These are phyloP conservation scores for Apiospora saccharicola DNA, from an alignment of 2,329 filamentous ascomycete genomes.

Conservation along the genomic window DNA sequence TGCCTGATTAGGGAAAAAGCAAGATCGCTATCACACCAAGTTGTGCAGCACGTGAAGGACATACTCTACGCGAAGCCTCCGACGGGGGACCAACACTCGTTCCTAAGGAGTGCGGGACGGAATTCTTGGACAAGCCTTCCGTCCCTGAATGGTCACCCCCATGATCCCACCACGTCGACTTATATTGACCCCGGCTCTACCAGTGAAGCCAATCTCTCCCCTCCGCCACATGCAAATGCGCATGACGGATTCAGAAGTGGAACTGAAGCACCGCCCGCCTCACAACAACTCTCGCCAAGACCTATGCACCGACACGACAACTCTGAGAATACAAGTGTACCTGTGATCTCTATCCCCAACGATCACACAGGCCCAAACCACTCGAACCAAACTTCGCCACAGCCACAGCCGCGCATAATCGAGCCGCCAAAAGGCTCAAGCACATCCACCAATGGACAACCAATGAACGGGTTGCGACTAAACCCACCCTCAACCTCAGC, in stretches of 20 bases:
- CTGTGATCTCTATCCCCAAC: not conserved
- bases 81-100: not conserved
- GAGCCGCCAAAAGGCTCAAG: not conserved
- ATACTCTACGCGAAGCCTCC: not conserved
- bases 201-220: too few relatives aligned
- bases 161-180: too few relatives aligned
- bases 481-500: not conserved
- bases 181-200: too few relatives aligned
- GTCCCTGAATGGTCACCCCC: not conserved
- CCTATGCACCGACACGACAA: not conserved
- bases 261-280: not conserved
- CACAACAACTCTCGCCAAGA: not conserved
- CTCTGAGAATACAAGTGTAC: not conserved
- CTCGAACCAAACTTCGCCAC: not conserved
- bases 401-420: not conserved
- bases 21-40: rapidly evolving
- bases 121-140: too few relatives aligned
- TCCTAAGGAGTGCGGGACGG: not conserved
- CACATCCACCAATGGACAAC: not conserved
- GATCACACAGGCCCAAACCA: not conserved
- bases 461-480: not conserved
- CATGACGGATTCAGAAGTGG: too few relatives aligned
- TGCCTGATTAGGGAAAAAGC: not conserved
- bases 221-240: too few relatives aligned
- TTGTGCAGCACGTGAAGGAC: not conserved